Base-by-base conservation (phyloP, 257 asterid genomes). In the Jaltomata sinuosa region DNA sequence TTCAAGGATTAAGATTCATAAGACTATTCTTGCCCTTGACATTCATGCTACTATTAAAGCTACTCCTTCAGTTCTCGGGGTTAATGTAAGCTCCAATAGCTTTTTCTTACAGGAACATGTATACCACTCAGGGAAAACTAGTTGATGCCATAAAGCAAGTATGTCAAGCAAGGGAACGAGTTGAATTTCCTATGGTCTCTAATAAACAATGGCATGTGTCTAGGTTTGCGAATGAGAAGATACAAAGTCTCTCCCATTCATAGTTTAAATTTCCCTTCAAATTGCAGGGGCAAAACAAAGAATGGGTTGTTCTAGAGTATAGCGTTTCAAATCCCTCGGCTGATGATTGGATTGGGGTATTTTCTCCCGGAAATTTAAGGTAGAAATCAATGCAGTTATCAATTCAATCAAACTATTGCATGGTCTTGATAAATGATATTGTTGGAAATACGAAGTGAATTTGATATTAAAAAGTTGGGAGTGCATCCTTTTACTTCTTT, bases 351-450 rank as follows among this genome's bases (percentile, higher is more conserved):
- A 92, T 96, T 61, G 98, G 98, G 80, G 94, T 96, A 64, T 96
- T 96, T 89, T 96, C 99, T 85, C 99, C 99, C 1, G 95, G 93
- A 74, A 96, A 93, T 90, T 93, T 96, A 93, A 92, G 98, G 99
- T 96, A 36, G 80, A 86, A 25, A 47, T 47, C 81, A 25, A n/a
- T 22, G 38, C 38, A 12, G 80, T 72, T 72, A 72, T 72, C 80
- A 22, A 4, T 22, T 72, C 19, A 40, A 40, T 42, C 55, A 42
- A 42, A 72, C 80, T 22, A 72, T 22, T 72, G 80, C 80, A 42
- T 42, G 55, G 55, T n/a, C 80, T n/a, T 42, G 80, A 72, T 42
- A 72, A 71, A 72, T 22, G 55, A 72, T 27, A 72, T 12, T 40
- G 53, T 72, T 72, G 55, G 1, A 6, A 71, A 72, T 42, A 42